Percentiles rank a stretch among this genome's conserved stretches.
Evolutionary conservation across 2,329 filamentous ascomycete genomes (phyloP).

Genomic region (Nakataea oryzae): DNA sequence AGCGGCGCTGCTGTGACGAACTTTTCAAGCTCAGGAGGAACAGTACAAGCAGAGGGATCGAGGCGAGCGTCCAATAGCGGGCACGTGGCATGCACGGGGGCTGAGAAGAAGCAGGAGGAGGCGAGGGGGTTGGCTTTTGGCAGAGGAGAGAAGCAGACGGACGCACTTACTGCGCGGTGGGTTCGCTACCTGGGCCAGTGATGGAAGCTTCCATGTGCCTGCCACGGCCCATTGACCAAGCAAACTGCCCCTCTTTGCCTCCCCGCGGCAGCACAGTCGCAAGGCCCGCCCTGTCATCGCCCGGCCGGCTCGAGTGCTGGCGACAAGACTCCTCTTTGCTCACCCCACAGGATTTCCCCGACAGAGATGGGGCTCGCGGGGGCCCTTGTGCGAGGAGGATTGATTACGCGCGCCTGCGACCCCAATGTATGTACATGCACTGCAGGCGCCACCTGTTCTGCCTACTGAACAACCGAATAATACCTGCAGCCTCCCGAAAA

Average conservation of each 20-base stretch:
- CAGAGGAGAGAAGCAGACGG: not conserved
- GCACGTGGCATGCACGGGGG: not conserved
- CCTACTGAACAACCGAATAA: no score
- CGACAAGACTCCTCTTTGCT: not conserved
- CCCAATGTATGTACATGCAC: not conserved
- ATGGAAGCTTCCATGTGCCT: not conserved
- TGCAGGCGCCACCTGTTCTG: no score
- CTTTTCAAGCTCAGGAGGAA: not conserved
- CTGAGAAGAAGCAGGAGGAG: not conserved
- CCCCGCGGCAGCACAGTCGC: not conserved
- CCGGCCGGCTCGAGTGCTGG: not conserved
- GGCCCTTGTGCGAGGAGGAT: not conserved
- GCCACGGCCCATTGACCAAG: no score
- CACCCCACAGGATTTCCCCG: not conserved
- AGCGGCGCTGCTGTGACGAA: not conserved
- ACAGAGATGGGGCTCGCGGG: not conserved
- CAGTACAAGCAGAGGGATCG: not conserved
- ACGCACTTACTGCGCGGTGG: no score
- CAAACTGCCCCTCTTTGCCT: not conserved
- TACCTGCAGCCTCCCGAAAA: no score
- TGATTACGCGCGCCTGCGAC: not conserved
- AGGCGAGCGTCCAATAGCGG: not conserved
- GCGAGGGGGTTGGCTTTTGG: not conserved
- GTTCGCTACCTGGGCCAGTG: not conserved
- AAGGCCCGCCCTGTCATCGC: not conserved